Base-by-base conservation (phyloP, 2,329 filamentous ascomycete species). In the Dryadomyces quercivorus region DNA sequence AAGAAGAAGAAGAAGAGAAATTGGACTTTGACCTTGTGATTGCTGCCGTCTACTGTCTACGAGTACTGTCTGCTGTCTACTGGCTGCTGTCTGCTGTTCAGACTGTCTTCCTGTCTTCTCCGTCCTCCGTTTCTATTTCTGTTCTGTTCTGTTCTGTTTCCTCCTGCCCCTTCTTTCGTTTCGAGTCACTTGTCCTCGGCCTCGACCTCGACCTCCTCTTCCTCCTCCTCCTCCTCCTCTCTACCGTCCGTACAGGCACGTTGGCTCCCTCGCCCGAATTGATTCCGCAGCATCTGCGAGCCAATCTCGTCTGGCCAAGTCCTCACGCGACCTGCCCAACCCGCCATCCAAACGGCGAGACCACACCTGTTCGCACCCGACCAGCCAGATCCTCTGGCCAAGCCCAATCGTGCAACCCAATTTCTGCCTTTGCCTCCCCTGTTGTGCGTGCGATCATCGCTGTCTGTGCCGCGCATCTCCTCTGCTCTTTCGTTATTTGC, bases 271-370 rank as follows among this genome's bases (percentile, higher is more conserved):
- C 26, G 26, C 26, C 26, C 26, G 26, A 31, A 31, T 31, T 31
- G 26, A 31, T 5, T 31, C 26, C 26, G 26, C 26, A 31, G 8
- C 18, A 20, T 26, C 26, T 31, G 5, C 43, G 56, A 58, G 53
- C 59, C 59, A 60, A 61, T 61, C 58, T 50, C 22, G 20, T 51
- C 43, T 26, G 51, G 57, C 59, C 59, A 59, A 56, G 55, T 58
- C 18, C 42, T 44, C 42, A 44, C 42, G 42, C 42, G 42, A 44
- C 42, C 42, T 44, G 42, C 42, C 42, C 42, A 44, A 44, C 42
- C 18, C n/a, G 42, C n/a, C 42, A n/a, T n/a, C 18, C 42, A 18
- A 18, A 12, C 42, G 16, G 8, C 16, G 26, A 31, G 26, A 31
- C 26, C 26, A 31, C 26, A 31, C 47, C 20, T 31, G 47, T 20